Base-by-base conservation (phyloP, 345 rosid species). In the Sisymbrium irio region DNA sequence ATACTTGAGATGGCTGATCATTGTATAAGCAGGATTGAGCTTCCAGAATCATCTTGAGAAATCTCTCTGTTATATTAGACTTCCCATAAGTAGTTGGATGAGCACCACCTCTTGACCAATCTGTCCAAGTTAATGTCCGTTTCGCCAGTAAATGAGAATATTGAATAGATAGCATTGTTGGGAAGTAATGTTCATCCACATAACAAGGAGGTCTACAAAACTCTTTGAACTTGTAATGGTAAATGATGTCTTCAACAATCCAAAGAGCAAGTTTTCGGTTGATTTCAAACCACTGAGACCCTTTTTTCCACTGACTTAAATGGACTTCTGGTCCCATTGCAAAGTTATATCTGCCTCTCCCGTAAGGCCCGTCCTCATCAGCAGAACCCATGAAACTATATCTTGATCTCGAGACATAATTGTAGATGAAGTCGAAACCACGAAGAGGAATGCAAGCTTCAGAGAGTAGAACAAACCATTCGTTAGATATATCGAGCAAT, bases 151-250 rank as follows among this genome's bases (percentile, higher is more conserved):
- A 81, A 68, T 71, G 67, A 4, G 97, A 82, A 62, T 63, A 50
- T 6, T 67, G 40, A 49, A 94, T 80, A 79, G 80, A 85, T 62
- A 92, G 82, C 96, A 91, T 91, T 35, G 97, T 91, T 6, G 91
- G 97, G 82, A 87, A 94, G 82, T 89, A 88, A 73, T 91, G 98
- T 79, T 92, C 97, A 32, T 94, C 97, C n/a, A 89, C 98, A 58
- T 89, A 94, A 77, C 97, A 92, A 41, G 67, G 85, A 6, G 89
- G 90, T 57, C 25, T 74, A 79, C 96, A 91, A 67, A 86, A 89
- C 50, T 85, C 83, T 70, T 78, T 79, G 81, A 91, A 94, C 75
- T 86, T 89, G 2, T 83, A 87, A 73, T 91, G 87, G 80, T 83
- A 94, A 8, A 35, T 69, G 25, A 54, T 49, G 73, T 94, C 98